A percentile compares a stretch with the other conserved stretches of the same genome.
These are phyloP conservation scores for Amanita inopinata DNA, from an alignment of 768 basidiomycete genomes.

Conservation along the genomic window DNA sequence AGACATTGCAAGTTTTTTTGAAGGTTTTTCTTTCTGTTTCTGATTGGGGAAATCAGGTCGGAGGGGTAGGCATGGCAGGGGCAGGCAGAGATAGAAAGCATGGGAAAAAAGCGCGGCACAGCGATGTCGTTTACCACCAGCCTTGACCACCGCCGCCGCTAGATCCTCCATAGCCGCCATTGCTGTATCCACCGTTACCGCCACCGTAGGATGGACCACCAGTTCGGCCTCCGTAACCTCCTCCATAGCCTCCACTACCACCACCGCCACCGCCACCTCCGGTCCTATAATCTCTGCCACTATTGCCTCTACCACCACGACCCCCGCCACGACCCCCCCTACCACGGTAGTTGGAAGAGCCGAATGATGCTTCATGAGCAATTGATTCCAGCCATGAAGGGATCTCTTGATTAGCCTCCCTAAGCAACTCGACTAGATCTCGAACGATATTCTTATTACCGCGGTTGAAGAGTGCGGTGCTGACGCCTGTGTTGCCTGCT, in stretches of 20 bases:
- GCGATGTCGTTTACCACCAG: constrained; percentile 33
- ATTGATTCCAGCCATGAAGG: constrained; percentile 87
- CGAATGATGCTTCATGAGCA: constrained; percentile 71
- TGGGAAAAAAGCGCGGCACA: not conserved
- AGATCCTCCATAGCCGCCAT: constrained; percentile 14
- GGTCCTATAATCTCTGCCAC: constrained; percentile 38
- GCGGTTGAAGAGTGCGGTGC: constrained; percentile 94
- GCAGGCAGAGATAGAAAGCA: constrained; percentile 11
- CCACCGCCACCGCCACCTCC: constrained; percentile 27
- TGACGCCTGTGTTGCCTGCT: constrained; percentile 94
- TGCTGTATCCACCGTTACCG: constrained; percentile 16
- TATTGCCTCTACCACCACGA: constrained; percentile 35
- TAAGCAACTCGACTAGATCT: constrained; percentile 86
- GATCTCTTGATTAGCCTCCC: constrained; percentile 94
- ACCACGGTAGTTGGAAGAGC: constrained; percentile 42
- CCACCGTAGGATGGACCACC: constrained; percentile 15
- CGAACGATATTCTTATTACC: constrained; percentile 89
- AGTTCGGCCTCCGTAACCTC: constrained; percentile 11
- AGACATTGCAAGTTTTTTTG: constrained; percentile 17
- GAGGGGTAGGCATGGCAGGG: constrained; percentile 11
- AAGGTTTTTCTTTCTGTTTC: constrained; percentile 25
- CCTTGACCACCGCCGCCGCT: constrained; percentile 27
- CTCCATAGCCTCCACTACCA: constrained; percentile 17
- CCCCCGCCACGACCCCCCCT: constrained; percentile 57
- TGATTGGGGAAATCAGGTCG: constrained; percentile 10